These are phyloP conservation scores for Sarocladiaceae sp. DNA, from an alignment of 2,329 filamentous ascomycete genomes.

Conservation along the genomic window DNA sequence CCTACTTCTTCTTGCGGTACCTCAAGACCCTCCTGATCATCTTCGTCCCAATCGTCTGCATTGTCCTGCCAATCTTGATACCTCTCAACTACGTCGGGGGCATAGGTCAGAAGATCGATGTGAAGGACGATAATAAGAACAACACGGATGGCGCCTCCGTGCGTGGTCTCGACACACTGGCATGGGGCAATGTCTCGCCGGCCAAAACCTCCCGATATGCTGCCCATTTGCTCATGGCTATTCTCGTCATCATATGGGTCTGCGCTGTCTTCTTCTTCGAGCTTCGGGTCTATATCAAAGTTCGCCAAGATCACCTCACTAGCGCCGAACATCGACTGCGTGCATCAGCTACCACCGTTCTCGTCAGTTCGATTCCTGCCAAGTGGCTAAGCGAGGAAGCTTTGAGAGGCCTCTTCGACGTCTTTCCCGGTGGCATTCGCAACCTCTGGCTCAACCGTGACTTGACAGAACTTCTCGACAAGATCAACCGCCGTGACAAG, in stretches of 20 bases:
- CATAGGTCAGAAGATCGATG: conserved; percentile 50
- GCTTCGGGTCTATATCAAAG: conserved; percentile 80
- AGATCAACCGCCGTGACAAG: conserved; percentile 70
- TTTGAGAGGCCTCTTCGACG: conserved; percentile 81
- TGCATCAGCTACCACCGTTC: conserved; percentile 90
- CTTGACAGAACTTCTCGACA: conserved; percentile 76
- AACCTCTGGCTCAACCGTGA: conserved; percentile 98
- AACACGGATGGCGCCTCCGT: conserved; percentile 20
- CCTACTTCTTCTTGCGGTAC: conserved; percentile 96
- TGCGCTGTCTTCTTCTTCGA: conserved; percentile 86
- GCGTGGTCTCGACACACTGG: conserved; percentile 73
- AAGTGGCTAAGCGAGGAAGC: conserved; percentile 88
- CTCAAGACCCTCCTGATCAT: conserved; percentile 75
- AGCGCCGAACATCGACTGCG: conserved; percentile 90
- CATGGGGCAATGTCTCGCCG: conserved; percentile 79
- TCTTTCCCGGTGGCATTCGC: conserved; percentile 89
- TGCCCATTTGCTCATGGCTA: conserved; percentile 77
- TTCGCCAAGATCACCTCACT: conserved; percentile 91
- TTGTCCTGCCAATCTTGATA: conserved; percentile 81
- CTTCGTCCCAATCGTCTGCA: conserved; percentile 73
- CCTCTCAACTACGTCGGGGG: conserved; percentile 79
- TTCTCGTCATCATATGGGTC: conserved; percentile 76
- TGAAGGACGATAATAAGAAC: conserved; percentile 30
- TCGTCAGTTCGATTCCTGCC: conserved; percentile 83
- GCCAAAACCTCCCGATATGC: conserved; percentile 67